Base-by-base conservation (phyloP, 768 basidiomycete species). In the Vararia minispora region DNA sequence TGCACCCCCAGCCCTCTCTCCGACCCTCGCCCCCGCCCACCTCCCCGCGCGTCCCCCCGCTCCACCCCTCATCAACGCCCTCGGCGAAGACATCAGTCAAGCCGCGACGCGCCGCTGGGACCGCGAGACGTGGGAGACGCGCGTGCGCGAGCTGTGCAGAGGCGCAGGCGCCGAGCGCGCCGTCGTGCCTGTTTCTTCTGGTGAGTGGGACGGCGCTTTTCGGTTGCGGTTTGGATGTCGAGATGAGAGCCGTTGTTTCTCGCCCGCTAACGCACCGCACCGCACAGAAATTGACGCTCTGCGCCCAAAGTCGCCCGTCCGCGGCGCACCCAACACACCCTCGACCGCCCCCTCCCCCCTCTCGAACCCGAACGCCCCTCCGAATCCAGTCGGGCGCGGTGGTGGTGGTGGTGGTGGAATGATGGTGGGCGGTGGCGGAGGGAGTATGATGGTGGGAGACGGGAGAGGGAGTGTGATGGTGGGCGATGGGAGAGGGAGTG, bases 271-370 rank as follows among this genome's bases (percentile, higher is more conserved):
- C 29, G 44, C 41, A 35, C 35, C 32, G 53, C 14, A 44, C 44
- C 12, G 45, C 28, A 28, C 49, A 56, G 89, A 92, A 47, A 87
- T 94, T 48, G 87, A 94, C 39, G 68, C 72, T 0, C 65, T 94
- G 13, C 68, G 89, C 13, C 89, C 88, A 0, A 91, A 92, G 55
- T 90, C 87, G 1, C 89, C 90, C 7, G 64, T 78, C 17, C 65
- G 76, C 32, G 52, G 57, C 9, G 59, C n/a, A n/a, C n/a, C n/a
- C n/a, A n/a, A n/a, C n/a, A n/a, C n/a, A n/a, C n/a, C n/a, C n/a
- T n/a, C n/a, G n/a, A n/a, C n/a, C n/a, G n/a, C n/a, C n/a, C n/a
- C 64, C 16, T 45, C 52, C 14, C 12, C 45, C 27, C 53, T 55
- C 41, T 33, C 30, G 18, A 43, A 51, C 39, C 23, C 27, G 10